Conservation (phyloP, 495 filamentous ascomycete species). For the Filosporella fistucella region DNA sequence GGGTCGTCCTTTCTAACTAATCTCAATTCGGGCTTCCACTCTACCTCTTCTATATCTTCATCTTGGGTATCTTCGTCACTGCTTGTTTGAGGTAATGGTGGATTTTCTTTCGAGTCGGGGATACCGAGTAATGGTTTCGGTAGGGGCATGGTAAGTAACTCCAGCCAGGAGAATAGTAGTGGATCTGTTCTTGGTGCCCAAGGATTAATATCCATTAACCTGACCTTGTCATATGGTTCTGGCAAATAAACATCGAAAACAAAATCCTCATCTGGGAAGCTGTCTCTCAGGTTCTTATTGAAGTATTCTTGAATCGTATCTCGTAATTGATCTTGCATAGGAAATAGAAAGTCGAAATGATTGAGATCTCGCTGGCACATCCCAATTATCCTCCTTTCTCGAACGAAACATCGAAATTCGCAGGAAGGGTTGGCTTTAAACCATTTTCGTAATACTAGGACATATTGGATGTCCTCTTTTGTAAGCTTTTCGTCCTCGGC, state of each 20-base stretch:
- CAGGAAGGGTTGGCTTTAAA: slow-evolving; percentile 82
- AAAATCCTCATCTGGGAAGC: slow-evolving; percentile 80
- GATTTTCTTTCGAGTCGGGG: slow-evolving; percentile 15
- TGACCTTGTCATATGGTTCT: slow-evolving; percentile 67
- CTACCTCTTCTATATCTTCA: slow-evolving; percentile 47
- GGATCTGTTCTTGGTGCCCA: slow-evolving; percentile 91
- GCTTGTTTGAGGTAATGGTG: slow-evolving; percentile 18
- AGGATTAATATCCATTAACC: slow-evolving; percentile 91
- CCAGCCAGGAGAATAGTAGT: slow-evolving; percentile 84
- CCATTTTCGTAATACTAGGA: slow-evolving; percentile 79
- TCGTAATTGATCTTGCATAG: slow-evolving; percentile 57
- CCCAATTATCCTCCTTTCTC: slow-evolving; percentile 69
- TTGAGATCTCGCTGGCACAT: slow-evolving; percentile 89
- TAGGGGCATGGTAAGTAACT: slow-evolving; percentile 69
- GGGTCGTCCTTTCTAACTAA: slow-evolving; percentile 80
- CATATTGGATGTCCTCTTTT: slow-evolving; percentile 44
- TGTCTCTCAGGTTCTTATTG: slow-evolving; percentile 59
- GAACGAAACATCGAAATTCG: slow-evolving; percentile 94
- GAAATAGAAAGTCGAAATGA: slow-evolving; percentile 76
- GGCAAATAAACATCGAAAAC: slow-evolving; percentile 91
- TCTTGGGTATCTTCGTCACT: slow-evolving; percentile 31
- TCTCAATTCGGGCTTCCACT: slow-evolving; percentile 71
- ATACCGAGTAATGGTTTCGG: slow-evolving; percentile 40
- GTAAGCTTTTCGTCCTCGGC: slow-evolving; percentile 26
- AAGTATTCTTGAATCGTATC: slow-evolving; percentile 68